Evolutionary conservation across 2,329 filamentous ascomycete genomes (phyloP), one percentile per base, ranked within the genome.

Genomic region (Fusarium incarnatum): DNA sequence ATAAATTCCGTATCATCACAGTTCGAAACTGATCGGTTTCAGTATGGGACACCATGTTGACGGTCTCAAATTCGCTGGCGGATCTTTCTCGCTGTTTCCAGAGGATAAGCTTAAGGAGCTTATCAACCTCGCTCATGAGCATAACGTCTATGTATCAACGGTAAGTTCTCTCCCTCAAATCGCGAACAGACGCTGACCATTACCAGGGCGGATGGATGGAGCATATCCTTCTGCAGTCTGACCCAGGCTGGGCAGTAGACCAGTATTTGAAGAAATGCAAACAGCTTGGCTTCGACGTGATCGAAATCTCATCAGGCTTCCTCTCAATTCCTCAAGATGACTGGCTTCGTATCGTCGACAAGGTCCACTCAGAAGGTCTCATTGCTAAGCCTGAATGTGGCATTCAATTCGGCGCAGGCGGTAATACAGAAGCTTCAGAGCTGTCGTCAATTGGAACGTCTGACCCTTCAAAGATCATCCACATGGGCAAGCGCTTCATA

Each of bases 361-460:
- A 71, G 46, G 81, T 82, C 23, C 84, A 86, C 41, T 75, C 79
- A 4, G 81, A 82, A 58, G 83, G 84, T 1, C 75, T 88, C 18
- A 84, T 81, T 66, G 81, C 85, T 16, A 88, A 87, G 71, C 85
- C 86, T 3, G 86, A 87, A 68, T 77, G 87, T 40, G 85, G 86
- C 1, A 87, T 88, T 67, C 85, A 87, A 66, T 88, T 88, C 67
- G 86, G 85, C 22, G 86, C 86, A 0, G 86, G 86, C 4, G 86
- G 85, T 53, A 85, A 88, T 64, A 87, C 85, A 0, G 75, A 80
- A 7, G 80, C 83, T 1, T 77, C 80, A 6, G 82, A 81, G 28
- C 80, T 88, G 7, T 81, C 79, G 2, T 61, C 40, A 0, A 32
- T 70, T 0, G 50, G 61, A 3, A 60, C 42, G 1, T 63, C 32